Evolutionary conservation across 345 rosid genomes (phyloP).

Genomic region (Eucalyptus regnans): DNA sequence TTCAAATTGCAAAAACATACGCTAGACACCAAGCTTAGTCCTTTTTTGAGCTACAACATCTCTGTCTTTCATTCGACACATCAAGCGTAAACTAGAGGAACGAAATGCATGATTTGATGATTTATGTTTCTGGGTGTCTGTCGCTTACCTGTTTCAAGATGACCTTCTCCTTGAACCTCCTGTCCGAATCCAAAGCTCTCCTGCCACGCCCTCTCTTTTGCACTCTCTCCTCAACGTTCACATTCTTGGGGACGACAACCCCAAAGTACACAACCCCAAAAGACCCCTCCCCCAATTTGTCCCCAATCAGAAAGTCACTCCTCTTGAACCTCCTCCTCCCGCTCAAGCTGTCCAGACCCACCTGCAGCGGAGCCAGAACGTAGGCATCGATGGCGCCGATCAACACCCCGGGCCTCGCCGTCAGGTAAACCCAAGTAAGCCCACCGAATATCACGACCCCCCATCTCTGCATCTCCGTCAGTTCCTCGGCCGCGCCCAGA

Average conservation of each 20-base stretch:
- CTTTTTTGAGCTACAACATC: not conserved
- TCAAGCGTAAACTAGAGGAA: not conserved
- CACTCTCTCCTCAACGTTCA: constrained; percentile 21
- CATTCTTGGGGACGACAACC: constrained; percentile 53
- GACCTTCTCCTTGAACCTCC: constrained; percentile 56
- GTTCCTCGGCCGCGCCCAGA: constrained; percentile 23
- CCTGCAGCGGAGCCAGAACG: constrained; percentile 78
- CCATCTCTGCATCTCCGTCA: constrained; percentile 59
- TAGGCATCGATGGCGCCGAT: constrained; percentile 88
- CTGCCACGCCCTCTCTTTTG: constrained; percentile 34
- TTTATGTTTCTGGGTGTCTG: not conserved
- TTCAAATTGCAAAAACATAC: not conserved
- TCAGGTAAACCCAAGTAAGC: constrained; percentile 65
- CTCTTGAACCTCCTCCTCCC: constrained; percentile 70
- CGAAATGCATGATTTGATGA: not conserved
- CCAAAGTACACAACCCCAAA: constrained; percentile 90
- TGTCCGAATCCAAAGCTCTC: constrained; percentile 13
- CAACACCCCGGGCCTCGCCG: constrained; percentile 89
- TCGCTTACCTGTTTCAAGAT: constrained; percentile 64
- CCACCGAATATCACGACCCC: constrained; percentile 41
- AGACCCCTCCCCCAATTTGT: constrained; percentile 90
- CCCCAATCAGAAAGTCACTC: constrained; percentile 55
- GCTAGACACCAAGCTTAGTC: not conserved
- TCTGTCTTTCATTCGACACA: not conserved
- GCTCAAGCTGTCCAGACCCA: constrained; percentile 45